phyloP scores from a whole-genome alignment of 2,329 filamentous ascomycete species.

The Colletotrichum eremochloae region DNA sequence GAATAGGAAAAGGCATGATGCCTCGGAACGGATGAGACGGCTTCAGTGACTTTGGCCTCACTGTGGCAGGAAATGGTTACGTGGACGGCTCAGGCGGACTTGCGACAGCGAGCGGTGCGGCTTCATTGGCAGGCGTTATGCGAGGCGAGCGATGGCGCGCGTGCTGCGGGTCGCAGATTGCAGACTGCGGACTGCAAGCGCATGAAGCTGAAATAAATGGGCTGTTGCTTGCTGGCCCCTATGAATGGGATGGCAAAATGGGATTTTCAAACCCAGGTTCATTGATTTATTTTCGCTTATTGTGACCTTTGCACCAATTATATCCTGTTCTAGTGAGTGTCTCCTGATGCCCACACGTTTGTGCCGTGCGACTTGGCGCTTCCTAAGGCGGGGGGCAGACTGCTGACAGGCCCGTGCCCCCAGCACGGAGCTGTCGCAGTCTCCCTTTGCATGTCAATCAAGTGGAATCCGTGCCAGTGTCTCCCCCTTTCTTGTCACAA shows the following conservation, averaged over 20 bases:
- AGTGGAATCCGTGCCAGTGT: neutral
- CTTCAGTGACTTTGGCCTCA: neutral
- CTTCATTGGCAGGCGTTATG: constrained; percentile 15
- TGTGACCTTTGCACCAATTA: neutral
- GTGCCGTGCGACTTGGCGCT: constrained; percentile 5
- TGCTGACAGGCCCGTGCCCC: constrained; percentile 14
- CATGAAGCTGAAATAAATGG: constrained; percentile 4
- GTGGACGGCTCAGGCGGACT: constrained; percentile 9
- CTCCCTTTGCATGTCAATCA: constrained; percentile 12
- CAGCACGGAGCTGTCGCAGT: constrained; percentile 22
- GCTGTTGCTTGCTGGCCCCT: neutral
- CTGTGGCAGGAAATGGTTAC: neutral
- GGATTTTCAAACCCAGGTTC: neutral
- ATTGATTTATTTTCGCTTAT: neutral
- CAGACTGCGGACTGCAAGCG: constrained; percentile 9
- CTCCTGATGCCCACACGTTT: constrained; percentile 5
- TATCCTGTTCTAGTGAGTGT: neutral
- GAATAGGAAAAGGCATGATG: neutral
- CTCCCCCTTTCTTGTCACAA: constrained; percentile 1
- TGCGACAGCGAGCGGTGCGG: constrained; percentile 16
- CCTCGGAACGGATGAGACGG: constrained; percentile 2
- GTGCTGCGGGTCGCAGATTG: neutral
- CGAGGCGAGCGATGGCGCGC: constrained; percentile 6
- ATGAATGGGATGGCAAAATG: neutral
- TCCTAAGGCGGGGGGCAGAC: constrained; percentile 1